Conservation (phyloP, 768 basidiomycete species). For the Plicaturopsis crispa region DNA sequence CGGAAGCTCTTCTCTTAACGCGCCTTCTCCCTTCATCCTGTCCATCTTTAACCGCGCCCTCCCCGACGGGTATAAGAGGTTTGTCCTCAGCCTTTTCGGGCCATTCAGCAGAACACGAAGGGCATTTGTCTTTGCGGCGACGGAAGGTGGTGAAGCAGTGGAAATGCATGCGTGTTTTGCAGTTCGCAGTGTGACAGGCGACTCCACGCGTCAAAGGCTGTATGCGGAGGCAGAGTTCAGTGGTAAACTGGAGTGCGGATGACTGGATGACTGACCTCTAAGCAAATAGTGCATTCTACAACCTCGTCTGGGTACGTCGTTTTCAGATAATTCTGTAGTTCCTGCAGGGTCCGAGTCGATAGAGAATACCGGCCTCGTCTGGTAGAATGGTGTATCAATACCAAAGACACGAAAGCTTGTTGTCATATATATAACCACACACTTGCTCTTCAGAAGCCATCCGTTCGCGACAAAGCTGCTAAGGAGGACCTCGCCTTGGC, state of each 20-base stretch:
- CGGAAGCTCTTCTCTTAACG: slow-evolving; percentile 22
- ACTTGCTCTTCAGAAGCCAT: slow-evolving; percentile 74
- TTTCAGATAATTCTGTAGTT: slow-evolving; percentile 68
- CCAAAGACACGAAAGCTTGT: neutral
- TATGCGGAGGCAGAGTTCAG: neutral
- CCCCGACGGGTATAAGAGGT: slow-evolving; percentile 53
- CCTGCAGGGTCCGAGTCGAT: slow-evolving; percentile 65
- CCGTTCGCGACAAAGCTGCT: slow-evolving; percentile 79
- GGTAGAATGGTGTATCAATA: slow-evolving; percentile 5
- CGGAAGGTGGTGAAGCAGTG: slow-evolving; percentile 56
- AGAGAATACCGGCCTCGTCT: slow-evolving; percentile 70
- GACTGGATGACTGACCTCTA: slow-evolving; percentile 39
- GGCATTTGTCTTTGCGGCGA: slow-evolving; percentile 38
- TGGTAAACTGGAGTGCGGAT: neutral
- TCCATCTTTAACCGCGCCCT: slow-evolving; percentile 56
- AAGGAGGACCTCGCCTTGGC: slow-evolving; percentile 66
- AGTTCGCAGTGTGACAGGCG: slow-evolving; percentile 52
- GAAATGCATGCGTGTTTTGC: slow-evolving; percentile 55
- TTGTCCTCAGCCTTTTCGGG: slow-evolving; percentile 37
- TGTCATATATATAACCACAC: slow-evolving; percentile 18
- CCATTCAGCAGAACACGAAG: slow-evolving; percentile 56
- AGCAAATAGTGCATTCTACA: slow-evolving; percentile 67
- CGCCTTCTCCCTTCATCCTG: slow-evolving; percentile 39
- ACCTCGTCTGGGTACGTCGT: slow-evolving; percentile 64
- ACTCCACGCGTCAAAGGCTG: slow-evolving; percentile 67